Evolutionary conservation across 2,329 filamentous ascomycete species (phyloP).

Genomic region (Dactylellina haptotyla): DNA sequence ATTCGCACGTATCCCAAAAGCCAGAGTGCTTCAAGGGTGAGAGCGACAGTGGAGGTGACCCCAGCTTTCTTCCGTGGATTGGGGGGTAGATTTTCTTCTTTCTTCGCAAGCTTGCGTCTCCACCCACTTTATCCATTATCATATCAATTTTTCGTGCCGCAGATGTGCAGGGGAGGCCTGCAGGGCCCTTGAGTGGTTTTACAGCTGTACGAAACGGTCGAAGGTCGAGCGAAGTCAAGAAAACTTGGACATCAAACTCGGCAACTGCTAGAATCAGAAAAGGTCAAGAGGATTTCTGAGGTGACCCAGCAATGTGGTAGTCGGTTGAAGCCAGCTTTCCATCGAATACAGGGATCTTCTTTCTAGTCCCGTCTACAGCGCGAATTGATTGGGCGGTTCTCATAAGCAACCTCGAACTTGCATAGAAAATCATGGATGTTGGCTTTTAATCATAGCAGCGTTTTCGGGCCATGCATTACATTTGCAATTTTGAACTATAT

Average conservation of each 20-base stretch:
- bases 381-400: conserved; percentile 34
- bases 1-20: conserved; percentile 47
- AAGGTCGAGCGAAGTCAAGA: conserved; percentile 19
- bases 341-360: conserved; percentile 24
- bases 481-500: conserved; percentile 44
- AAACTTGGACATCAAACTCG: conserved; percentile 8
- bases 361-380: conserved; percentile 17
- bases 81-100: conserved; percentile 36
- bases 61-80: conserved; percentile 20
- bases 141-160: conserved; percentile 51
- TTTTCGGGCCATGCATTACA: conserved; percentile 40
- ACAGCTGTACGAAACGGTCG: conserved; percentile 32
- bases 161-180: conserved; percentile 36
- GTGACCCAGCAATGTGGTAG: conserved; percentile 35
- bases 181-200: conserved; percentile 53
- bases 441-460: conserved; percentile 19
- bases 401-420: conserved; percentile 24
- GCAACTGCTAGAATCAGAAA: conserved; percentile 1
- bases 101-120: conserved; percentile 36
- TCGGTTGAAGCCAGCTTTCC: conserved; percentile 36
- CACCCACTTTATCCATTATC: conserved; percentile 53
- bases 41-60: conserved; percentile 21
- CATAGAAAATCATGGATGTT: conserved; percentile 25
- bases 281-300: neutral
- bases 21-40: conserved; percentile 41